These are phyloP conservation scores for Flaveria trinervia DNA, from an alignment of 129 eudicot species.

Conservation along the genomic window DNA sequence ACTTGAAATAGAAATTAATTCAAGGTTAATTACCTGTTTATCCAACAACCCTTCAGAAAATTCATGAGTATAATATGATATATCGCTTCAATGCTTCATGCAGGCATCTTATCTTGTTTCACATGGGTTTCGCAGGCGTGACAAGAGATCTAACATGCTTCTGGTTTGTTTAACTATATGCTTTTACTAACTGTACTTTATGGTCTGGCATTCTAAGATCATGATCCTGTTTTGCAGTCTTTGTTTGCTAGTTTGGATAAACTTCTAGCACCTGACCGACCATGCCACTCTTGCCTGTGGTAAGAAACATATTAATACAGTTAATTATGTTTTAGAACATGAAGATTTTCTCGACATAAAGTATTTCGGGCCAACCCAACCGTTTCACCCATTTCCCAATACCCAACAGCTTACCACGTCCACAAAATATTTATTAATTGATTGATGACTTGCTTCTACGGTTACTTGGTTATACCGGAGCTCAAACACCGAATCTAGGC, in stretches of 20 bases:
- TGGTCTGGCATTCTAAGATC: not conserved
- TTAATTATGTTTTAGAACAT: not conserved
- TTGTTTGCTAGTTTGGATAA: slow-evolving; percentile 66
- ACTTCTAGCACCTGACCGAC: slow-evolving; percentile 66
- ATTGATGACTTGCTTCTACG: not conserved
- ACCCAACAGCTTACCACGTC: not conserved
- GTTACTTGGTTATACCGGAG: not conserved
- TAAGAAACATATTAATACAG: slow-evolving; percentile 34
- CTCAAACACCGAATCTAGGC: not conserved
- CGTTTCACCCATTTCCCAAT: not conserved
- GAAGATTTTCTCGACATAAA: not conserved
- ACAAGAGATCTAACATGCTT: slow-evolving; percentile 62
- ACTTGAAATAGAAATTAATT: not conserved
- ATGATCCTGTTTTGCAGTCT: slow-evolving; percentile 47
- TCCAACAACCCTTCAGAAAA: not conserved
- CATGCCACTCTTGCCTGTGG: slow-evolving; percentile 71
- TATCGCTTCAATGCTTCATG: slow-evolving; percentile 7
- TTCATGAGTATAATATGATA: slow-evolving; percentile 8
- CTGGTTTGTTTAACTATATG: slow-evolving; percentile 43
- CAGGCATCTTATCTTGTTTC: slow-evolving; percentile 71
- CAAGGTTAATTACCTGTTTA: not conserved
- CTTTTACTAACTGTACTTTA: slow-evolving; percentile 5
- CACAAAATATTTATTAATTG: not conserved
- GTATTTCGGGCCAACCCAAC: slow-evolving; percentile 1
- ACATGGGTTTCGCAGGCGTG: slow-evolving; percentile 47